Evolutionary conservation across 305 asterid genomes (phyloP).

Genomic region (Solanum hybrid): DNA sequence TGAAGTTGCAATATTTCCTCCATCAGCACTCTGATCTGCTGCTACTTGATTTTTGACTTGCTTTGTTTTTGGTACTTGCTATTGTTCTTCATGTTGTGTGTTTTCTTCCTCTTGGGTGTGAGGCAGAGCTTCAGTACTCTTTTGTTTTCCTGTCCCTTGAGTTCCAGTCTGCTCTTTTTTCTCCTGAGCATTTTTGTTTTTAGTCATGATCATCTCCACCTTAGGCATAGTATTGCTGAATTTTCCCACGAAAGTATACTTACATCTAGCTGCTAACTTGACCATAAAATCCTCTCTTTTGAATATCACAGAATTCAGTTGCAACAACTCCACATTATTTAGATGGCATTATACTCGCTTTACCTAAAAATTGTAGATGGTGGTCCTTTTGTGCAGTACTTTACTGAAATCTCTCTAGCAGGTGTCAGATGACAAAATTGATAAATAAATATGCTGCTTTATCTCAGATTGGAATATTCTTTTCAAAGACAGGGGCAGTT

Average conservation of each 20-base stretch:
- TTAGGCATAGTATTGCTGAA: background rate
- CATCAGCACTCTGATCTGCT: background rate
- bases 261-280: background rate
- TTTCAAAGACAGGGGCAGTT: background rate
- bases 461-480: background rate
- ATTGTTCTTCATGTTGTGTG: no score
- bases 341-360: background rate
- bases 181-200: background rate
- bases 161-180: background rate
- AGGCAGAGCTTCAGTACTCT: no score
- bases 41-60: background rate
- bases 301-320: background rate
- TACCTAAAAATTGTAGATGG: background rate
- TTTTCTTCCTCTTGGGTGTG: no score
- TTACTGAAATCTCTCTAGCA: background rate
- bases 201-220: background rate
- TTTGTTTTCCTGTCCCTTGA: no score
- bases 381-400: background rate
- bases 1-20: background rate
- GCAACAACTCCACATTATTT: background rate
- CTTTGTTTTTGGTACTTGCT: no score
- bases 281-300: background rate
- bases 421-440: background rate
- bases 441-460: background rate
- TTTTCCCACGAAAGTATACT: background rate